A percentile compares a stretch with the other conserved stretches of the same genome.
These are phyloP conservation scores for Candida pseudofarinosa DNA, from an alignment of 805 yeast species.

Conservation along the genomic window DNA sequence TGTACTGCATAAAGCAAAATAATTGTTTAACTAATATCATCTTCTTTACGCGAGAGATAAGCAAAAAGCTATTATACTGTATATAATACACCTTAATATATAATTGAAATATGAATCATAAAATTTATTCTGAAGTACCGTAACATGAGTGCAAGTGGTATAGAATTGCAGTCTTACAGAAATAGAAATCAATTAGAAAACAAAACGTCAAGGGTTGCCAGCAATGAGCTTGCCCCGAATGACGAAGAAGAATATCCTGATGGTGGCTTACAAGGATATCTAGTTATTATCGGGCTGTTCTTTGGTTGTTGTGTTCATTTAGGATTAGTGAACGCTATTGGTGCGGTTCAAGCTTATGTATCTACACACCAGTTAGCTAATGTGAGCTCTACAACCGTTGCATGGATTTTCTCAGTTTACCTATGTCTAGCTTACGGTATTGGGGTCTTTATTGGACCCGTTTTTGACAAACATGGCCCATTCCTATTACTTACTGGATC, in stretches of 20 bases:
- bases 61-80: no score
- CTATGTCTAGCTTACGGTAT: conserved; percentile 25
- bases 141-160: not conserved
- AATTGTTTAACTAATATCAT: no score
- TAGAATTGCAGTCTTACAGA: not conserved
- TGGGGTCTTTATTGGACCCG: conserved; percentile 46
- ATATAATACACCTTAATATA: not conserved
- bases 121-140: not conserved
- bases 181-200: not conserved
- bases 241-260: conserved; percentile 14
- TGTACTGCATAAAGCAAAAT: no score
- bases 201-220: not conserved
- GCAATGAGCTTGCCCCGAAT: not conserved
- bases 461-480: conserved; percentile 62
- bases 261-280: conserved; percentile 21
- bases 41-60: no score
- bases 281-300: conserved; percentile 23
- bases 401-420: conserved; percentile 41
- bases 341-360: conserved; percentile 37
- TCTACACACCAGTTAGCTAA: conserved; percentile 32
- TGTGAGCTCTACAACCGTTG: conserved; percentile 24
- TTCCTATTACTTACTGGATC: conserved; percentile 43
- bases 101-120: not conserved
- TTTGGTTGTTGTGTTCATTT: conserved; percentile 21
- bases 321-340: conserved; percentile 34